phyloP scores from a whole-genome alignment of 2,329 filamentous ascomycete species.

The Rhynchosporium graminicola region DNA sequence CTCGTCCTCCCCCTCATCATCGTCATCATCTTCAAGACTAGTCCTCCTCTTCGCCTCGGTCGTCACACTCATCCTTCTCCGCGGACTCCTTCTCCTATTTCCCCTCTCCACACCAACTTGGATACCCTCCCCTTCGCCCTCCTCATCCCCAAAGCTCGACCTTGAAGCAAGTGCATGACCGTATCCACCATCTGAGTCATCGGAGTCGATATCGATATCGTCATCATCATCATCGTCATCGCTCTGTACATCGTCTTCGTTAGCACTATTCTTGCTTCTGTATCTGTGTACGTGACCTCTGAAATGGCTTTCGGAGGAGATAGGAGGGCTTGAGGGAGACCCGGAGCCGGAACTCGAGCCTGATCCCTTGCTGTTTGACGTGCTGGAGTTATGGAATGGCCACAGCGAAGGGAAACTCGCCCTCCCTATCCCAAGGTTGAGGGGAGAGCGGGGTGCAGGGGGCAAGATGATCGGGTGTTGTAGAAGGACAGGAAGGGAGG shows the following conservation, averaged over 20 bases:
- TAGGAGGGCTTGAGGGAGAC: background rate
- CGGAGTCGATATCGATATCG: conserved; percentile 22
- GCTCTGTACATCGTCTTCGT: conserved; percentile 31
- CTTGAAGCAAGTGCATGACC: conserved; percentile 24
- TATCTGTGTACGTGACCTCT: conserved; percentile 18
- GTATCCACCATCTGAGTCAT: conserved; percentile 25
- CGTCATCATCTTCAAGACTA: conserved; percentile 42
- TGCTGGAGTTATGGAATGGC: conserved; percentile 31
- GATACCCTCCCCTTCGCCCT: background rate
- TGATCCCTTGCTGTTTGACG: background rate
- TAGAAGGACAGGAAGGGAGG: conserved; percentile 7
- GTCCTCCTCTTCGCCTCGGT: conserved; percentile 41
- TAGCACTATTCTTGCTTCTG: conserved; percentile 26
- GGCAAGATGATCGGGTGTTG: conserved; percentile 22
- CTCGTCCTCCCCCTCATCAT: conserved; percentile 37
- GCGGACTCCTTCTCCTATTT: conserved; percentile 23
- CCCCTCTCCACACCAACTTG: conserved; percentile 14
- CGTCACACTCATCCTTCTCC: conserved; percentile 31
- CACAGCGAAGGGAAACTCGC: conserved; percentile 34
- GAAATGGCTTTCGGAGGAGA: conserved; percentile 5
- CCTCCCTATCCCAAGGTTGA: conserved; percentile 18
- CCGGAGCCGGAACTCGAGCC: background rate
- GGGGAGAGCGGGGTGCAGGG: conserved; percentile 18
- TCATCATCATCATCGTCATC: conserved; percentile 23
- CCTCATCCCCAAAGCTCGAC: background rate